Percentiles rank a stretch among this genome's conserved stretches.
Evolutionary conservation across 768 basidiomycete genomes (phyloP).

Genomic region (Panellus pusillus): DNA sequence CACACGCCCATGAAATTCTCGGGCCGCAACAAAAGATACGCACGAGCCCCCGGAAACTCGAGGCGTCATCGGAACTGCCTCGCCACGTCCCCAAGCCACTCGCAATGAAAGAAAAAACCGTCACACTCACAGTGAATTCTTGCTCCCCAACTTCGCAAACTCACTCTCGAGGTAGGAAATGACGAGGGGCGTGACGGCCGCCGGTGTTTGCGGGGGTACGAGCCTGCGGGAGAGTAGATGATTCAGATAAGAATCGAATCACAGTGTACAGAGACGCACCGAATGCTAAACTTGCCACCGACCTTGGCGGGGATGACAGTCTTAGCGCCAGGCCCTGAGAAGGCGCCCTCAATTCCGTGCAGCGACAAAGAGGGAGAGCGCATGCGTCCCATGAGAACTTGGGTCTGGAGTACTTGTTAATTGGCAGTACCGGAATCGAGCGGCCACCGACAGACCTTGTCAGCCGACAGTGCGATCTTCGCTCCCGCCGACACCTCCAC

Average conservation of each 20-base stretch:
- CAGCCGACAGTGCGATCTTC: slow-evolving; percentile 66
- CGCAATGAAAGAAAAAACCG: background rate
- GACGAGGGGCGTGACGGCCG: slow-evolving; percentile 70
- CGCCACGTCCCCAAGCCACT: background rate
- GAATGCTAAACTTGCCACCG: slow-evolving; percentile 91
- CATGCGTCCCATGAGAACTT: slow-evolving; percentile 91
- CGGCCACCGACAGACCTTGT: slow-evolving; percentile 44
- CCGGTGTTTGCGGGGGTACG: slow-evolving; percentile 88
- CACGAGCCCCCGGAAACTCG: too few species aligned
- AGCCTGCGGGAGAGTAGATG: slow-evolving; percentile 38
- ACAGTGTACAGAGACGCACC: slow-evolving; percentile 39
- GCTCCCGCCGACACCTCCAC: slow-evolving; percentile 78
- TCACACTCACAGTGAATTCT: slow-evolving; percentile 61
- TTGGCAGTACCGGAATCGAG: background rate
- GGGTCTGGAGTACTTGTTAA: background rate
- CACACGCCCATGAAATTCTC: too few species aligned
- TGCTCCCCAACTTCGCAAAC: slow-evolving; percentile 82
- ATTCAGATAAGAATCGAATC: background rate
- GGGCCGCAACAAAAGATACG: too few species aligned
- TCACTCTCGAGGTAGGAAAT: slow-evolving; percentile 67
- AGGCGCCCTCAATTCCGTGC: slow-evolving; percentile 96
- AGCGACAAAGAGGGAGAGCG: slow-evolving; percentile 84
- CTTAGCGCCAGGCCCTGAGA: slow-evolving; percentile 79
- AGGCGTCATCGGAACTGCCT: too few species aligned
- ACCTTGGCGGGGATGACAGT: slow-evolving; percentile 94